Evolutionary conservation across 176 grass and related monocot genomes (phyloP).

Genomic region (Triticum turgidum): DNA sequence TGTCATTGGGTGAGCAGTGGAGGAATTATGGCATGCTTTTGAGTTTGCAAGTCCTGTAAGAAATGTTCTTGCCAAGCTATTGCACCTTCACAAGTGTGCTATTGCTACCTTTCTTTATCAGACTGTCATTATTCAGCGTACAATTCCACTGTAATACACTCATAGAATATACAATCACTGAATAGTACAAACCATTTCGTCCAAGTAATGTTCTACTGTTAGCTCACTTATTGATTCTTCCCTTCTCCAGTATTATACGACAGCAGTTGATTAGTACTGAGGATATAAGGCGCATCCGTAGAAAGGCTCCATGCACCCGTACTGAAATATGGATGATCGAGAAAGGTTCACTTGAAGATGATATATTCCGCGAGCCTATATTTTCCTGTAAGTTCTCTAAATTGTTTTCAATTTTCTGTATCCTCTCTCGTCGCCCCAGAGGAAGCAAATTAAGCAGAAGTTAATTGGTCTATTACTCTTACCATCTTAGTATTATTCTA

Average conservation of each 20-base stretch:
- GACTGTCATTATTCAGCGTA: not conserved
- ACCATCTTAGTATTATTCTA: not conserved
- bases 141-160: slow-evolving; percentile 17
- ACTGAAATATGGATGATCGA: slow-evolving; percentile 97
- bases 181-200: not conserved
- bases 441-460: slow-evolving; percentile 5
- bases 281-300: slow-evolving; percentile 90
- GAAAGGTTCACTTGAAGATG: slow-evolving; percentile 89
- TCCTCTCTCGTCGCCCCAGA: not conserved
- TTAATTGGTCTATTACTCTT: slow-evolving; percentile 3
- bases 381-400: slow-evolving; percentile 57
- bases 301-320: slow-evolving; percentile 98
- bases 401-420: slow-evolving; percentile 15
- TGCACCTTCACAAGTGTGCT: not conserved
- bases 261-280: slow-evolving; percentile 96
- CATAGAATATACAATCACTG: not conserved
- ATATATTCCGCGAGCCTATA: slow-evolving; percentile 73
- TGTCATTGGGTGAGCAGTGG: not conserved
- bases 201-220: not conserved
- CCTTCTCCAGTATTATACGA: slow-evolving; percentile 71
- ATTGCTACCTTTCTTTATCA: not conserved
- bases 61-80: not conserved
- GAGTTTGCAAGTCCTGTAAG: not conserved
- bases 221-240: slow-evolving; percentile 9
- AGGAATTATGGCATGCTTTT: not conserved